phyloP scores from a whole-genome alignment of 2,329 filamentous ascomycete species.

The Epichloe brachyelytri region DNA sequence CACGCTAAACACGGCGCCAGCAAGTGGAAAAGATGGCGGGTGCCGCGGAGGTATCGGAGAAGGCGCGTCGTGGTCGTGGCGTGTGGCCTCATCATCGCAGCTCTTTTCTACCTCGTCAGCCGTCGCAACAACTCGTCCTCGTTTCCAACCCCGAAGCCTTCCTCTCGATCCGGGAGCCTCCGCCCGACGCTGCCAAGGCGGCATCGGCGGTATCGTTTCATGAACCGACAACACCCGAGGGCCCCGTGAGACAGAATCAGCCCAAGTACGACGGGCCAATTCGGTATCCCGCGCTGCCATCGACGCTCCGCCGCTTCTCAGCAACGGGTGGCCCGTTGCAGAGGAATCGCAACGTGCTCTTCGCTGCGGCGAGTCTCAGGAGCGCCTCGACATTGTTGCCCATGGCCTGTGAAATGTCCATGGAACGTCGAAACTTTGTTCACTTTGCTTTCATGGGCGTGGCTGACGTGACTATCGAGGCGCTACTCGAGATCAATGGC shows the following conservation, averaged over 20 bases:
- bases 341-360: slow-evolving; percentile 60
- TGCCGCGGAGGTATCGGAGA: slow-evolving; percentile 37
- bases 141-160: neutral
- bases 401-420: slow-evolving; percentile 76
- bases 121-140: slow-evolving; percentile 15
- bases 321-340: slow-evolving; percentile 36
- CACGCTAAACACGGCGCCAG: slow-evolving; percentile 12
- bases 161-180: neutral
- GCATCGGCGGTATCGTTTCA: neutral
- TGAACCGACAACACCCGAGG: neutral
- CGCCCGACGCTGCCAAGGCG: neutral
- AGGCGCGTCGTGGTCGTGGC: slow-evolving; percentile 38
- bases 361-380: slow-evolving; percentile 61
- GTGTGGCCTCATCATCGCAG: slow-evolving; percentile 30
- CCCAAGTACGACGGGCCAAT: slow-evolving; percentile 54
- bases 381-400: slow-evolving; percentile 64
- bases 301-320: slow-evolving; percentile 47
- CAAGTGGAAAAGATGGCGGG: slow-evolving; percentile 28
- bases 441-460: slow-evolving; percentile 72
- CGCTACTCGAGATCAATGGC: slow-evolving; percentile 66
- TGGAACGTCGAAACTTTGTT: slow-evolving; percentile 55
- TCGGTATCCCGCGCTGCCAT: slow-evolving; percentile 51
- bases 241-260: neutral
- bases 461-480: slow-evolving; percentile 53
- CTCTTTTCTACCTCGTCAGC: slow-evolving; percentile 38